phyloP scores from a whole-genome alignment of 345 rosid genomes.

The Microthlaspi erraticum region DNA sequence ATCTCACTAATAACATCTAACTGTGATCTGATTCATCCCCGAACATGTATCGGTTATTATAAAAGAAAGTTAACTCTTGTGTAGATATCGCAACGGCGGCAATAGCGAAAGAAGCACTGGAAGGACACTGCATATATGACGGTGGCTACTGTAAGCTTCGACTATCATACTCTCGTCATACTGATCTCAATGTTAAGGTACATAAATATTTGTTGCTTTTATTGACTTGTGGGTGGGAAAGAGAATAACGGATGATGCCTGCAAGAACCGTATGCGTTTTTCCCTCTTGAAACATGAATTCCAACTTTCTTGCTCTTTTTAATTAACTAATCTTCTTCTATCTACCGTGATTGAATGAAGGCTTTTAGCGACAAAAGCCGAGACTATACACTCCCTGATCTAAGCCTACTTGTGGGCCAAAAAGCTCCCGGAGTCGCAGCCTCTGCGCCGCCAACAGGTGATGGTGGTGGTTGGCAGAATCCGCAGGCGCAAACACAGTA shows the following conservation, averaged over 20 bases:
- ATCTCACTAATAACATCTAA: slow-evolving; percentile 22
- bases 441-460: slow-evolving; percentile 48
- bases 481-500: slow-evolving; percentile 54
- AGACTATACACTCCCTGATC: slow-evolving; percentile 83
- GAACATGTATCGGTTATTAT: not conserved
- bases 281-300: slow-evolving; percentile 41
- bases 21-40: slow-evolving; percentile 7
- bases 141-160: slow-evolving; percentile 99
- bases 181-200: slow-evolving; percentile 99
- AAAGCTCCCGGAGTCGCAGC: slow-evolving; percentile 55
- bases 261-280: slow-evolving; percentile 53
- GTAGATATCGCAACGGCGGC: slow-evolving; percentile 83
- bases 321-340: slow-evolving; percentile 2
- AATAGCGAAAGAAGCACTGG: slow-evolving; percentile 86
- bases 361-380: slow-evolving; percentile 94
- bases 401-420: slow-evolving; percentile 54
- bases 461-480: slow-evolving; percentile 69
- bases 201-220: slow-evolving; percentile 61
- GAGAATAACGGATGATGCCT: slow-evolving; percentile 46
- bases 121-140: slow-evolving; percentile 99
- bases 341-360: slow-evolving; percentile 46
- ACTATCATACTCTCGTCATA: slow-evolving; percentile 99
- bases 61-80: no score
- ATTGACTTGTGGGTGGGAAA: slow-evolving; percentile 44
- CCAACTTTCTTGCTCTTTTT: not conserved